Evolutionary conservation across 1,284 basidiomycete species (phyloP).

Genomic region (Marasmius fiardii): DNA sequence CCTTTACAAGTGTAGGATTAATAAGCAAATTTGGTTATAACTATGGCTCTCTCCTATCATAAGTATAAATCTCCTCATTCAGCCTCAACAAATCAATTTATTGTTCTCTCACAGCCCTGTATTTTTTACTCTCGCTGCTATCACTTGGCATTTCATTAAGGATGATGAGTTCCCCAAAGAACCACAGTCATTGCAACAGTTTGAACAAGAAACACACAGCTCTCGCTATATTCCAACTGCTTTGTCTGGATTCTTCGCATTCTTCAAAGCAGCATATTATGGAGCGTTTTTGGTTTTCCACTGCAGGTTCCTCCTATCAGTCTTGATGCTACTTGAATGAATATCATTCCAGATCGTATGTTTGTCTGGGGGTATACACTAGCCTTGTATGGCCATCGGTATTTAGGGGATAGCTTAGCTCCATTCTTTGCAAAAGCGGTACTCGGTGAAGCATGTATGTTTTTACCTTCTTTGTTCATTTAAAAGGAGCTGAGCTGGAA

Average conservation of each 20-base stretch:
- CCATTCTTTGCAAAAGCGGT: constrained; percentile 28
- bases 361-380: constrained; percentile 19
- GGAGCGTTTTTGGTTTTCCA: constrained; percentile 15
- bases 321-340: constrained; percentile 4
- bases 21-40: constrained; percentile 29
- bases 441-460: constrained; percentile 15
- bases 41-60: constrained; percentile 28
- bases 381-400: constrained; percentile 28
- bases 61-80: background rate
- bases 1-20: constrained; percentile 26
- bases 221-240: background rate
- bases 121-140: background rate
- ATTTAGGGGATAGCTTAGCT: constrained; percentile 24
- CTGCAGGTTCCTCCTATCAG: constrained; percentile 11
- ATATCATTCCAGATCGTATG: constrained; percentile 23
- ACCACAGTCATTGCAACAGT: background rate
- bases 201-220: background rate
- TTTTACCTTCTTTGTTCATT: background rate
- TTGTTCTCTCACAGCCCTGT: constrained; percentile 12
- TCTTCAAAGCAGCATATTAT: constrained; percentile 21
- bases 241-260: background rate
- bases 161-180: background rate
- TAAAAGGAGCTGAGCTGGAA: background rate
- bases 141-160: background rate
- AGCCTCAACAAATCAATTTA: constrained; percentile 6